Percentiles rank a stretch among this genome's conserved stretches.
phyloP scores from a whole-genome alignment of 352 stramenopile species.

The Phytophthora constricta region DNA sequence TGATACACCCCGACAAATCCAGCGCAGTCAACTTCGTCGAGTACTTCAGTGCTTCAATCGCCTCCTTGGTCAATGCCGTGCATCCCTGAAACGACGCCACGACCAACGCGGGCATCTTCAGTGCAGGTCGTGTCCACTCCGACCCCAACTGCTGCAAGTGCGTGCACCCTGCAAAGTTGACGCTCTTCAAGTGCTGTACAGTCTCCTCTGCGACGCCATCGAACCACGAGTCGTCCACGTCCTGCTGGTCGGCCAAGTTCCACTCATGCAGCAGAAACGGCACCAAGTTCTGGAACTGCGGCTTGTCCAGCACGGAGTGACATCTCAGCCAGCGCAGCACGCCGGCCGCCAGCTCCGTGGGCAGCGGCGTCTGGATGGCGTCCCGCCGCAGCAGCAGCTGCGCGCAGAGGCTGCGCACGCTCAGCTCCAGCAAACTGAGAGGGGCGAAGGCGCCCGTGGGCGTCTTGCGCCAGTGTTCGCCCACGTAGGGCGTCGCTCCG shows the following conservation, averaged over 20 bases:
- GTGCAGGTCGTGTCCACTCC: conserved; percentile 17
- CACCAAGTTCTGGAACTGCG: conserved; percentile 60
- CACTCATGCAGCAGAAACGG: conserved; percentile 69
- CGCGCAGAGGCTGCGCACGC: conserved; percentile 57
- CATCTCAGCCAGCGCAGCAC: conserved; percentile 62
- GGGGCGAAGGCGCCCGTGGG: conserved; percentile 45
- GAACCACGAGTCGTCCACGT: conserved; percentile 77
- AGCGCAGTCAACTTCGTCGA: conserved; percentile 63
- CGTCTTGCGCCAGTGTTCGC: conserved; percentile 59
- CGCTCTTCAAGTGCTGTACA: conserved; percentile 57
- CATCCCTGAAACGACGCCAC: conserved; percentile 65
- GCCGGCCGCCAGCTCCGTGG: conserved; percentile 48
- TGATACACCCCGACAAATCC: conserved; percentile 64
- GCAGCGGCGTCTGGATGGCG: conserved; percentile 29
- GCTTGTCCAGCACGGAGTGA: conserved; percentile 60
- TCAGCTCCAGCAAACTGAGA: conserved; percentile 63
- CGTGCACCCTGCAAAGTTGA: conserved; percentile 64
- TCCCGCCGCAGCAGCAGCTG: conserved; percentile 46
- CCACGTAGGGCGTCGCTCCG: conserved; percentile 39
- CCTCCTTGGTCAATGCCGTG: conserved; percentile 42
- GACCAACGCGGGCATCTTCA: conserved; percentile 56
- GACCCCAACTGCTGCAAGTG: conserved; percentile 62
- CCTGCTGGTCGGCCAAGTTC: conserved; percentile 49
- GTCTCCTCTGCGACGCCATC: conserved; percentile 48
- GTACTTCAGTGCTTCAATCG: conserved; percentile 61